Conservation (phyloP, 179 eudicot species). For the Heliamphora pulchella region DNA sequence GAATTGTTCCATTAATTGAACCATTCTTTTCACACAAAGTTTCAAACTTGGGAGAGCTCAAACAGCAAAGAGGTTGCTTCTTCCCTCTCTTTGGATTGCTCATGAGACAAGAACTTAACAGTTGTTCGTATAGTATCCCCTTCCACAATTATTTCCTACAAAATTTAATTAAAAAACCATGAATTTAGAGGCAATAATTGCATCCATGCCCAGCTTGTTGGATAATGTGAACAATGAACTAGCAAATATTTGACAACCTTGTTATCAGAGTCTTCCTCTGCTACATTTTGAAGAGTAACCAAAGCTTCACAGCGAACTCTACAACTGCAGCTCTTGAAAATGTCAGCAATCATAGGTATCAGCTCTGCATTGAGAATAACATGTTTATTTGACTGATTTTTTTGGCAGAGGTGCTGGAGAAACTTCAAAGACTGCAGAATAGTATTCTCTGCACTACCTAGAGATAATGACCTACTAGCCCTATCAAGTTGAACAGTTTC, state of each 20-base stretch:
- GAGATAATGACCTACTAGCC: slow-evolving; percentile 55
- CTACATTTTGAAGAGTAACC: slow-evolving; percentile 69
- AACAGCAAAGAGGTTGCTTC: slow-evolving; percentile 70
- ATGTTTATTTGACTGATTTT: slow-evolving; percentile 49
- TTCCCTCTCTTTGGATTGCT: slow-evolving; percentile 67
- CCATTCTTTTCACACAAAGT: slow-evolving; percentile 69
- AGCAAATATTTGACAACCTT: slow-evolving; percentile 47
- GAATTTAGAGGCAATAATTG: slow-evolving; percentile 13
- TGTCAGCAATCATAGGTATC: slow-evolving; percentile 57
- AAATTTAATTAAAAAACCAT: not conserved
- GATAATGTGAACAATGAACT: slow-evolving; percentile 5
- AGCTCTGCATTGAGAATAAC: slow-evolving; percentile 59
- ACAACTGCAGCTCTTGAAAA: slow-evolving; percentile 60
- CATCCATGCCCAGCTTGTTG: not conserved
- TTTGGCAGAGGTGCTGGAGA: slow-evolving; percentile 52
- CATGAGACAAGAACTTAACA: slow-evolving; percentile 67
- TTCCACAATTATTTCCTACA: slow-evolving; percentile 84
- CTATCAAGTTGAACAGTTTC: slow-evolving; percentile 83
- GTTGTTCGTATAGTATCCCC: slow-evolving; percentile 70
- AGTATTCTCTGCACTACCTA: slow-evolving; percentile 50
- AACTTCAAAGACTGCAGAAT: slow-evolving; percentile 60
- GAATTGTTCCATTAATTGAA: slow-evolving; percentile 76
- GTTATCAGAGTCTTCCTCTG: slow-evolving; percentile 66
- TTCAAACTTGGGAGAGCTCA: slow-evolving; percentile 77
- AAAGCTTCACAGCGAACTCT: slow-evolving; percentile 67